Base-by-base conservation (phyloP, 805 yeast species). In the Starmera pachycereana region DNA sequence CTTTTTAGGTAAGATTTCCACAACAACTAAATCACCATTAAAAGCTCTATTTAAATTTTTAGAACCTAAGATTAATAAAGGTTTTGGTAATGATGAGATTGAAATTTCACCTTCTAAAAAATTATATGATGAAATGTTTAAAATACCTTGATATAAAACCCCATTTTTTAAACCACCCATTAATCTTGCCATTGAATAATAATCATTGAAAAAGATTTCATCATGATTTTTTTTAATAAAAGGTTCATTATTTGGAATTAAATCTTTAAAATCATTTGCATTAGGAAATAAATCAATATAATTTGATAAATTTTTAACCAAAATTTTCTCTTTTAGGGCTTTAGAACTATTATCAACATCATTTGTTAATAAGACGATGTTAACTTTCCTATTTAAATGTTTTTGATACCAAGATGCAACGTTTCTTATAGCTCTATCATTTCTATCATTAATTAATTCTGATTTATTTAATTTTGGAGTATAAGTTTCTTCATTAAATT, bases 101-200 rank as follows among this genome's bases (percentile, higher is more conserved):
- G 76, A 71, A 3, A 92, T 81, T 1, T 83, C 72, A 38, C 95
- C 98, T 63, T 92, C 96, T 42, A 89, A 68, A 53, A 83, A 80
- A 57, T 92, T 92, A 58, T 87, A 92, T 14, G 88, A 78, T 5
- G 90, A 85, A 13, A 89, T 76, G 49, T 76, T 75, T 50, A 92
- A 71, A 27, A 70, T 69, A 29, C 98, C 98, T 61, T 87, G 96
- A 56, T 81, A 83, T 36, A 92, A 64, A 11, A 90, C 78, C 18
- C 96, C 96, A 51, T 78, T 83, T 54, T 81, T 83, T 45, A 90
- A 60, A 35, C 98, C 98, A 37, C 95, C 97, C 74, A 87, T 76
- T 12, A 88, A 68, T 62, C 95, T 72, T 0, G 97, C 76, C 35
- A 78, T 75, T 5, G 89, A 61, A 57, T 83, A 86, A 55, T 87